Conservation (phyloP, 768 basidiomycete species). For the Rhizopogon vesiculosus region DNA sequence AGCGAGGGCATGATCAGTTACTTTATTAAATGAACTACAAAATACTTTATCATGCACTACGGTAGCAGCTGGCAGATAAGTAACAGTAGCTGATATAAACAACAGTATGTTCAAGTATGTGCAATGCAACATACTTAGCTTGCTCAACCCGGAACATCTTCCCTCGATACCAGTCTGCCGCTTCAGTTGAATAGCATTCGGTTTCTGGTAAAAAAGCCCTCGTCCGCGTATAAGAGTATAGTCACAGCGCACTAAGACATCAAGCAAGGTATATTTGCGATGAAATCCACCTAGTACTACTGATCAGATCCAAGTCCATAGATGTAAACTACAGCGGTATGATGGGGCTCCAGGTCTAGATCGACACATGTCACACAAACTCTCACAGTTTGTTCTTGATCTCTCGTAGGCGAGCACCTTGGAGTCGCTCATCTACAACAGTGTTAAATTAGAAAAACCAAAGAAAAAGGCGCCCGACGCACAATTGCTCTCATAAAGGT, state of each 20-base stretch:
- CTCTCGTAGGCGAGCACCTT: slow-evolving; percentile 14
- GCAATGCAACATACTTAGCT: no score
- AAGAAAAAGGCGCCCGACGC: slow-evolving; percentile 10
- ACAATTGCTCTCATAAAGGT: slow-evolving; percentile 28
- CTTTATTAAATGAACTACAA: no score
- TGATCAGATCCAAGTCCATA: background rate
- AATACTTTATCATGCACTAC: no score
- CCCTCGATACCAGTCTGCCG: no score
- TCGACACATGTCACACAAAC: background rate
- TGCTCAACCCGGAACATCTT: no score
- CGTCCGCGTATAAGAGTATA: background rate
- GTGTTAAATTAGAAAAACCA: background rate
- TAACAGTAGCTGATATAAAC: no score
- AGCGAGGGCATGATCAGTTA: no score
- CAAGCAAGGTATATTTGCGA: background rate
- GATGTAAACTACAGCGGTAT: background rate
- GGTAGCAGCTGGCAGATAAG: no score
- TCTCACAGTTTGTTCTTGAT: slow-evolving; percentile 17
- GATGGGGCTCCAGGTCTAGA: background rate
- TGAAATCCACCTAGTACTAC: background rate
- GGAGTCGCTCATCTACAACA: slow-evolving; percentile 25
- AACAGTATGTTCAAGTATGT: no score
- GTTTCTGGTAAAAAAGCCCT: no score
- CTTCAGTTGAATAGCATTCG: no score
- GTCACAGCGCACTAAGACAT: background rate